Conservation (phyloP, 73 alveolate species). For the Durusdinium trenchii region DNA sequence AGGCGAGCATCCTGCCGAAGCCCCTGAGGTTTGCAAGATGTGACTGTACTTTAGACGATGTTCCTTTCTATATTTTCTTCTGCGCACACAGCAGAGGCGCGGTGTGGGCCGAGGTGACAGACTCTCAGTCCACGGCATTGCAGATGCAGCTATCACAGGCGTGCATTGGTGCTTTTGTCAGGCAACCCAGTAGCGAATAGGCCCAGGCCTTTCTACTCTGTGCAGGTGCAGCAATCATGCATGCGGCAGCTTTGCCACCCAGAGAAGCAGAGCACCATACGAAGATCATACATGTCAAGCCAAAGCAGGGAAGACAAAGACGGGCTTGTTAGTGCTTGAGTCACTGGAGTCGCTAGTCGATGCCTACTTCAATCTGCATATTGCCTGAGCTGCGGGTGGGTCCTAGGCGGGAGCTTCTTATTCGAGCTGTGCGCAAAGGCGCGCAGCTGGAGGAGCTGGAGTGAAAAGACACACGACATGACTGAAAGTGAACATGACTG, state of each 20-base stretch:
- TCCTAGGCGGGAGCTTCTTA: conserved; percentile 73
- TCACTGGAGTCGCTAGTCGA: not conserved
- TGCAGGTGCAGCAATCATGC: conserved; percentile 8
- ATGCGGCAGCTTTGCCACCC: conserved; percentile 1
- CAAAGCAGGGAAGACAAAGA: not conserved
- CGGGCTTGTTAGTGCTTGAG: not conserved
- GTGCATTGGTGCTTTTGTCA: not conserved
- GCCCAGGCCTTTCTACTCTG: not conserved
- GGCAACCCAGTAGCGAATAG: not conserved
- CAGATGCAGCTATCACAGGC: not conserved
- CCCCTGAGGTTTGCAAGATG: no score
- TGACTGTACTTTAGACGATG: no score
- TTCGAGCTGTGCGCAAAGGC: conserved; percentile 79
- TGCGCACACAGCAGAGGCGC: not conserved
- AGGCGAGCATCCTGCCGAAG: no score
- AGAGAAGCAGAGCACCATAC: no score
- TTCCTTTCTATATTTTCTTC: no score
- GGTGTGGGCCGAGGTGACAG: not conserved
- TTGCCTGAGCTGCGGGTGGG: no score
- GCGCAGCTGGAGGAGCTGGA: conserved; percentile 57
- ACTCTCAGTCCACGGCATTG: not conserved
- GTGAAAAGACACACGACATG: not conserved
- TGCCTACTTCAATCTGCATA: no score
- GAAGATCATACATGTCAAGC: not conserved
- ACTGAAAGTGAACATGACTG: no score